A percentile compares a stretch with the other conserved stretches of the same genome.
Conservation (phyloP, 176 grass and related monocot species). For the Themeda triandra region DNA sequence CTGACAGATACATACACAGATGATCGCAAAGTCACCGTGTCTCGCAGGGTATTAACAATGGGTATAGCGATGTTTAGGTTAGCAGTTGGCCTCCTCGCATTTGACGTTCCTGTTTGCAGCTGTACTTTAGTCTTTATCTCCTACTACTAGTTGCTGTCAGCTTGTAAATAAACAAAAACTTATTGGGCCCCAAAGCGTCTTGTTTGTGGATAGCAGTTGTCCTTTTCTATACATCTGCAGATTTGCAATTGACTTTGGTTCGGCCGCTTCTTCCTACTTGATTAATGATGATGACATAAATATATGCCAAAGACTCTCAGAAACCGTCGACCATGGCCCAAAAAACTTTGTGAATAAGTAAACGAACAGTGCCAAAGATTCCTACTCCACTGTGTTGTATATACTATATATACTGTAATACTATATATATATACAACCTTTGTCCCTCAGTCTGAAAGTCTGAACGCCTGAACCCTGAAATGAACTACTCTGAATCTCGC, state of each 20-base stretch:
- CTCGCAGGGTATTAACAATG: conserved; percentile 23
- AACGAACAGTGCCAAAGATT: conserved; percentile 30
- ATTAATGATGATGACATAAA: not conserved
- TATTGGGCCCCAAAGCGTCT: conserved; percentile 5
- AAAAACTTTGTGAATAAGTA: not conserved
- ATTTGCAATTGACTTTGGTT: conserved; percentile 49
- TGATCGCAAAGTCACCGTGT: conserved; percentile 19
- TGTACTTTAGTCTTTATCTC: too few species aligned
- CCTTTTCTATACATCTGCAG: not conserved
- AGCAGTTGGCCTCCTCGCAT: conserved; percentile 5
- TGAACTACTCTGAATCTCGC: conserved; percentile 29
- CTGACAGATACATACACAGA: not conserved
- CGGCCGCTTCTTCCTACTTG: not conserved
- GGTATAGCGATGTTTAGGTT: not conserved
- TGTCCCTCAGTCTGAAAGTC: not conserved
- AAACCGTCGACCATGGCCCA: not conserved
- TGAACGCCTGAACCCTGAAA: not conserved
- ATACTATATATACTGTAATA: too few species aligned
- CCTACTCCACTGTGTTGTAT: conserved; percentile 11
- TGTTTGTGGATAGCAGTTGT: not conserved
- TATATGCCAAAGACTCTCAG: conserved; percentile 10
- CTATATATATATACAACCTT: not conserved
- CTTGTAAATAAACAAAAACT: not conserved
- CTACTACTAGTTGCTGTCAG: conserved; percentile 10
- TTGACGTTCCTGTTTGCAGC: not conserved